Evolutionary conservation across 345 rosid species (phyloP).

Genomic region (Dipteronia dyeriana): DNA sequence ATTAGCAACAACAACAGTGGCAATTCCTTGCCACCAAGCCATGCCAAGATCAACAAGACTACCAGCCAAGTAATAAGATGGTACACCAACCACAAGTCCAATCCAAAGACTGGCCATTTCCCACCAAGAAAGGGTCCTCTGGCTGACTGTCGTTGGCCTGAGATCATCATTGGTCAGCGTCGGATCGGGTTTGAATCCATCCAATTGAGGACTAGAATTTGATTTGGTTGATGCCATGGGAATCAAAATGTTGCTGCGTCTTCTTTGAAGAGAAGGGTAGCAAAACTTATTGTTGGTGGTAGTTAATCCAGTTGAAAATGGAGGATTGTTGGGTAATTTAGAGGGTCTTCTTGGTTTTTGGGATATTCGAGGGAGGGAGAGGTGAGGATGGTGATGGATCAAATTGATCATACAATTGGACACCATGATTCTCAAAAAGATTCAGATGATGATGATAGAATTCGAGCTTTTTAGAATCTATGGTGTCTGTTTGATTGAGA

Average conservation of each 20-base stretch:
- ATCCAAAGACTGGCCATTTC: constrained; percentile 96
- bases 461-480: constrained; percentile 35
- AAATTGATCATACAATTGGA: constrained; percentile 46
- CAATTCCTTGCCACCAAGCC: constrained; percentile 99
- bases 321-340: constrained; percentile 2
- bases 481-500: constrained; percentile 29
- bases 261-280: constrained; percentile 7
- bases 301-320: constrained; percentile 7
- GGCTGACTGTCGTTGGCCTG: constrained; percentile 57
- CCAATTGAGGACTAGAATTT: constrained; percentile 22
- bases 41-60: constrained; percentile 90
- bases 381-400: constrained; percentile 48
- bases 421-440: constrained; percentile 45
- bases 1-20: constrained; percentile 83
- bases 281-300: constrained; percentile 13
- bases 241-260: constrained; percentile 21
- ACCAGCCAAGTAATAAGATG: constrained; percentile 86
- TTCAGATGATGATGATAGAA: constrained; percentile 9
- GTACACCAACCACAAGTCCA: constrained; percentile 97
- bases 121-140: constrained; percentile 66
- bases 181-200: constrained; percentile 50
- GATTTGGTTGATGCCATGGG: constrained; percentile 38
- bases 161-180: constrained; percentile 84
- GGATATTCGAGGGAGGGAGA: constrained; percentile 24
- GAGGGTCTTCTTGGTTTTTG: constrained; percentile 22